Evolutionary conservation across 2,329 filamentous ascomycete genomes (phyloP).

Genomic region (Dryadomyces quercivorus): DNA sequence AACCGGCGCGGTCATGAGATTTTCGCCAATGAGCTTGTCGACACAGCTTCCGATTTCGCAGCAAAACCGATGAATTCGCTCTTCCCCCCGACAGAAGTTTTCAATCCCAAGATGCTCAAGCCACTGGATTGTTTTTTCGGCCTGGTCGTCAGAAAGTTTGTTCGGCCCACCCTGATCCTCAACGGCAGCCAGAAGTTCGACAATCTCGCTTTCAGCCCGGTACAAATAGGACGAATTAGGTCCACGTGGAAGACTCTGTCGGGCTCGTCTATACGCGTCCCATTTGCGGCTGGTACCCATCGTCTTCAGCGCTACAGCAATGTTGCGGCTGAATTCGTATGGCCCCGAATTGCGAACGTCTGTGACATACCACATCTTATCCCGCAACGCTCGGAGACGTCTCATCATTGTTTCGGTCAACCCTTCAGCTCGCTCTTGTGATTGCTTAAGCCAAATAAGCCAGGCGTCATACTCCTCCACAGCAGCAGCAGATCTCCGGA

Average conservation of each 20-base stretch:
- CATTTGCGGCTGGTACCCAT: slow-evolving; percentile 55
- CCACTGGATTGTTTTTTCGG: slow-evolving; percentile 75
- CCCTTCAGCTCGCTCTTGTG: slow-evolving; percentile 64
- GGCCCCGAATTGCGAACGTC: slow-evolving; percentile 82
- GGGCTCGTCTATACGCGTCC: slow-evolving; percentile 34
- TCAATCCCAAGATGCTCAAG: slow-evolving; percentile 70
- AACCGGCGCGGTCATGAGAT: slow-evolving; percentile 71
- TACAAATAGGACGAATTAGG: slow-evolving; percentile 54
- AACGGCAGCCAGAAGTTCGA: slow-evolving; percentile 74
- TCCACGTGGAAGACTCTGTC: slow-evolving; percentile 33
- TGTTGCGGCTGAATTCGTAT: slow-evolving; percentile 77
- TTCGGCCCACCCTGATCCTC: slow-evolving; percentile 82
- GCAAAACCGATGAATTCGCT: slow-evolving; percentile 86
- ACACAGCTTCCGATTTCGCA: slow-evolving; percentile 82
- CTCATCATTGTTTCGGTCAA: slow-evolving; percentile 65
- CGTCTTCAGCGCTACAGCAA: slow-evolving; percentile 77
- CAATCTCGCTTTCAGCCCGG: slow-evolving; percentile 70
- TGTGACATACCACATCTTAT: slow-evolving; percentile 98
- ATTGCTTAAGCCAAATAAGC: slow-evolving; percentile 75
- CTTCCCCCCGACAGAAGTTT: slow-evolving; percentile 90
- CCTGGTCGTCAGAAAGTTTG: slow-evolving; percentile 92
- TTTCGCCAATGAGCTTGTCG: slow-evolving; percentile 73
- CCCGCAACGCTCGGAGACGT: slow-evolving; percentile 61
- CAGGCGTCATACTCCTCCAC: slow-evolving; percentile 71
- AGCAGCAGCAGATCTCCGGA: slow-evolving; percentile 56